Evolutionary conservation across 2,329 filamentous ascomycete genomes (phyloP), one percentile per base, ranked within the genome.

Genomic region (Fusarium aywerte): DNA sequence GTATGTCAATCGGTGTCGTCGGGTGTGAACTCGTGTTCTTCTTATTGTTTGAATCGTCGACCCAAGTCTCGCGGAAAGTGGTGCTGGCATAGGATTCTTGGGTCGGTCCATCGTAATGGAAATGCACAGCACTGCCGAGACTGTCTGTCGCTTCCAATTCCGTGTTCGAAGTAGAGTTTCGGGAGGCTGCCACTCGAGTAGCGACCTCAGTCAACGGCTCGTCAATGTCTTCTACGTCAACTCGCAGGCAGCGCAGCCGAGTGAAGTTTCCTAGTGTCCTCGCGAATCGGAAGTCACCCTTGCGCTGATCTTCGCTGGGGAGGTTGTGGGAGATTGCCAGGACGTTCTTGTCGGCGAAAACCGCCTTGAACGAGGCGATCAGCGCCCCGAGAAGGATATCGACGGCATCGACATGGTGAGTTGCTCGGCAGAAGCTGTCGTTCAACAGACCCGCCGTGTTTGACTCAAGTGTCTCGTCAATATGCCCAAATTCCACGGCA

Each of bases 361-460:
- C 21, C 45, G 45, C 45, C 45, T 49, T 49, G 33, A 49, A 49
- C 45, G 45, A 49, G 45, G 45, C 45, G 32, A 49, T 49, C 45
- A 49, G 45, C 45, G 45, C 45, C 33, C 45, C 45, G 33, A 49
- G 45, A 33, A 49, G 45, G 45, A 49, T 38, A 49, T 49, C 45
- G 23, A 49, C 21, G 21, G 45, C 45, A 49, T 49, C 45, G 32
- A 49, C 45, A 49, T 49, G 45, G 33, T 49, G 45, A 38, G 45
- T 49, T 49, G 45, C 45, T 38, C 45, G 45, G 45, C 45, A 49
- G 45, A 49, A 49, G 45, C 45, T 49, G 45, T 49, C 45, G 45
- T 38, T 49, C 45, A 49, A 38, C 45, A 49, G 33, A 49, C 45
- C 45, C 45, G 45, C 45, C 45, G 45, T 38, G 45, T 49, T 38